These are phyloP conservation scores for Dryas octopetala DNA, from an alignment of 306 rosid genomes.

Conservation along the genomic window DNA sequence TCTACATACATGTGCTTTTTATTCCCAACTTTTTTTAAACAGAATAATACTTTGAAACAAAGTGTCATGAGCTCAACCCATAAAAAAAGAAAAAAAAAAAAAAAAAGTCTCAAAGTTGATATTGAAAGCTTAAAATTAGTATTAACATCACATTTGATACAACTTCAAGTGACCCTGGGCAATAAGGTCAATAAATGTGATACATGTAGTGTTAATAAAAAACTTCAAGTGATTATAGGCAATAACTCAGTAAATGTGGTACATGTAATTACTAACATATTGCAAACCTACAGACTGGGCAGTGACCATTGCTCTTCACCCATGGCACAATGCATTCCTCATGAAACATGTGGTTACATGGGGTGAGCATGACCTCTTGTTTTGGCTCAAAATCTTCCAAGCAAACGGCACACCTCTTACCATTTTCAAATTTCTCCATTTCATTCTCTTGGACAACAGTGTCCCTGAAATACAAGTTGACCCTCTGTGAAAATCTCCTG, in stretches of 20 bases:
- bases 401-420: constrained; percentile 65
- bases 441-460: constrained; percentile 24
- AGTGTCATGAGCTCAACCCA: no score
- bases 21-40: no score
- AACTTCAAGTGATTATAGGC: no score
- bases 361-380: constrained; percentile 69
- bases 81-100: no score
- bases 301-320: constrained; percentile 61
- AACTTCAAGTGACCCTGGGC: no score
- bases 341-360: constrained; percentile 87
- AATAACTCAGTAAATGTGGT: no score
- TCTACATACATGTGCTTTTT: no score
- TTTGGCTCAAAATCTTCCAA: constrained; percentile 69
- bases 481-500: constrained; percentile 28
- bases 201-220: no score
- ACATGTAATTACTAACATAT: constrained; percentile 13
- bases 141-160: constrained; percentile 10
- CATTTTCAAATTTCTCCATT: constrained; percentile 41
- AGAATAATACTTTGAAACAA: no score
- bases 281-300: constrained; percentile 72
- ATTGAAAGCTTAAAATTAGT: no score
- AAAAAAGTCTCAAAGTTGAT: neutral
- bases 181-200: no score
- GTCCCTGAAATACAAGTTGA: constrained; percentile 56
- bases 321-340: constrained; percentile 83